Evolutionary conservation across 805 yeast species (phyloP).

Genomic region (Pichia scutulata): DNA sequence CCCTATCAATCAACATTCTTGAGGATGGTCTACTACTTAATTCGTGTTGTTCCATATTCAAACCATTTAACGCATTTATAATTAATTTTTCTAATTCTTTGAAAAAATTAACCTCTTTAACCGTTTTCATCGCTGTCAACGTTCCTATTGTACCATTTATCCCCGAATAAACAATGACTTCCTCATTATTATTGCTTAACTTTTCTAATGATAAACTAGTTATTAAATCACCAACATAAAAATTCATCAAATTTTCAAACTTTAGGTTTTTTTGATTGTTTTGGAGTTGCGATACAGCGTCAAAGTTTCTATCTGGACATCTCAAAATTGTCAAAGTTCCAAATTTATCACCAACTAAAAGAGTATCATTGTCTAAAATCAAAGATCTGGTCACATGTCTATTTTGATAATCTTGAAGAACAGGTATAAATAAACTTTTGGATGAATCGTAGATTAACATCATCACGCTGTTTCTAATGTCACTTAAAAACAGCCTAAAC

Average conservation of each 20-base stretch:
- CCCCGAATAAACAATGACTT: constrained; percentile 63
- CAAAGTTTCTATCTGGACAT: constrained; percentile 31
- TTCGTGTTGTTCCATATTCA: constrained; percentile 29
- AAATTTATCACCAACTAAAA: constrained; percentile 79
- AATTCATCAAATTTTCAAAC: constrained; percentile 46
- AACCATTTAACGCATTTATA: constrained; percentile 29
- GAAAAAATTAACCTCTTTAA: constrained; percentile 55
- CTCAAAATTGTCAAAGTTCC: constrained; percentile 73
- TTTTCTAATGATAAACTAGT: constrained; percentile 50
- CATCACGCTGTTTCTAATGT: constrained; percentile 57
- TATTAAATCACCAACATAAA: constrained; percentile 62
- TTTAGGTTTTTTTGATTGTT: constrained; percentile 24
- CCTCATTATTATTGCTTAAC: constrained; percentile 55
- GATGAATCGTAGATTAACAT: constrained; percentile 44
- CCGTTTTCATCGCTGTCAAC: constrained; percentile 57
- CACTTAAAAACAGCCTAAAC: constrained; percentile 60
- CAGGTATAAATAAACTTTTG: constrained; percentile 45
- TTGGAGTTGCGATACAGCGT: background rate
- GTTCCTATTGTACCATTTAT: constrained; percentile 77
- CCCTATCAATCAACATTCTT: constrained; percentile 45
- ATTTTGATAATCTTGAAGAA: constrained; percentile 63
- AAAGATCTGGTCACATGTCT: constrained; percentile 57
- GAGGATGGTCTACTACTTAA: constrained; percentile 28
- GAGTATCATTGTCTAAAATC: constrained; percentile 66
- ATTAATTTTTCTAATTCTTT: constrained; percentile 43